Evolutionary conservation across 2,329 filamentous ascomycete species (phyloP), one percentile per base, ranked within the genome.

Genomic region (Ascocoryne sarcoides): DNA sequence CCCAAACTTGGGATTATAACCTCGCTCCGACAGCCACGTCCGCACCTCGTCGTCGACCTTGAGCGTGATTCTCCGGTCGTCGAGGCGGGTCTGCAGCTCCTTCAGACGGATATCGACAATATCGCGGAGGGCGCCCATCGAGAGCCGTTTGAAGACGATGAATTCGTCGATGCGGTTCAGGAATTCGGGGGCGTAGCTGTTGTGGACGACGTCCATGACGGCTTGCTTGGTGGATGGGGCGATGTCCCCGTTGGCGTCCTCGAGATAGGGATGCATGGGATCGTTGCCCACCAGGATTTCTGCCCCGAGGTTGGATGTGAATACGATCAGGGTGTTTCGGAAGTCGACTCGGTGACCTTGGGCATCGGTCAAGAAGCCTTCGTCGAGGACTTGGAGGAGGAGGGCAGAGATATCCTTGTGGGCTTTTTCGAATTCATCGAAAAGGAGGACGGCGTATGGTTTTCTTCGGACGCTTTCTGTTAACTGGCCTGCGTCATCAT

Each of bases 261-360:
- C 74, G 41, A 73, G 74, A 64, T 81, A 77, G 1, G 76, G 72
- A 52, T 82, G 73, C 5, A 76, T 58, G 2, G 74, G 71, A 54
- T 90, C 74, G 34, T 79, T 77, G 26, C 82, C 84, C 14, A 95
- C 84, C 9, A 98, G 80, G 36, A 94, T 90, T 42, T 95, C 79
- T 10, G 92, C 89, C 29, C 92, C 92, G 2, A 98, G 75, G 60
- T 98, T 98, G 28, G 88, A 95, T 0, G 92, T 96, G 41, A 98
- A 73, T 2, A 96, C 90, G 51, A 96, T 95, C 55, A 96, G 84
- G 5, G 90, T 95, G 63, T 95, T 96, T 46, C 84, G 76, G 70
- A 96, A 96, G 60, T 96, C 92, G 44, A 98, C 83, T 63, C 92
- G 95, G 68, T 95, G 89, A 21, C 92, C 92, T 64, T 96, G 90